A percentile compares a stretch with the other conserved stretches of the same genome.
Conservation (phyloP, 176 grass and related monocot genomes). For the Aegilops sharonensis region DNA sequence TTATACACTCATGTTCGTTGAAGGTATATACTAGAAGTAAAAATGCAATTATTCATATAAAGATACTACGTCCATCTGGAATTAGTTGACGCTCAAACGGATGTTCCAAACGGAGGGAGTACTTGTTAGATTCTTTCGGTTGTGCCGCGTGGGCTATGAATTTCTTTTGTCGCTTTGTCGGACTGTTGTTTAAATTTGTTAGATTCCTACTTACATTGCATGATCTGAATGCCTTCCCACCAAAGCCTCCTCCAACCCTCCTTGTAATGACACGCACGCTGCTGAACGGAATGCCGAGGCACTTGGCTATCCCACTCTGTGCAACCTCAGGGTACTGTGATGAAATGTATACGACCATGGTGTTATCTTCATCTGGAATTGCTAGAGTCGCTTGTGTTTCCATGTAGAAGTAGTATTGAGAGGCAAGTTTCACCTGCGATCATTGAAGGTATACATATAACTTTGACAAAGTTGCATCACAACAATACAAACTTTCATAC, state of each 20-base stretch:
- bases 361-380: conserved; percentile 74
- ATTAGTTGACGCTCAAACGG: too few relatives aligned
- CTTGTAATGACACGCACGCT: conserved; percentile 71
- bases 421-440: conserved; percentile 65
- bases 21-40: too few relatives aligned
- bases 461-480: background rate
- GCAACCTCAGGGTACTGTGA: conserved; percentile 44
- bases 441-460: background rate
- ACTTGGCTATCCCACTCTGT: conserved; percentile 53
- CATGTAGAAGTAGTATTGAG: conserved; percentile 82
- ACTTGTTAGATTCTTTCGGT: background rate
- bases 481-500: background rate
- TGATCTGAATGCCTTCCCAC: conserved; percentile 47
- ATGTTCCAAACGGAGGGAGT: too few relatives aligned
- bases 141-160: background rate
- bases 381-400: conserved; percentile 68
- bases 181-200: background rate
- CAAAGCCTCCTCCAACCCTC: conserved; percentile 80
- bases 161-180: too few relatives aligned
- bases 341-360: conserved; percentile 60
- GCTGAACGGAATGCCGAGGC: conserved; percentile 56
- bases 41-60: too few relatives aligned
- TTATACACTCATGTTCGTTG: too few relatives aligned
- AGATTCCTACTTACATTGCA: conserved; percentile 46
- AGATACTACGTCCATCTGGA: too few relatives aligned